Percentiles rank a stretch among this genome's conserved stretches.
phyloP scores from a whole-genome alignment of 208 protist species.

The Leishmania tropica region DNA sequence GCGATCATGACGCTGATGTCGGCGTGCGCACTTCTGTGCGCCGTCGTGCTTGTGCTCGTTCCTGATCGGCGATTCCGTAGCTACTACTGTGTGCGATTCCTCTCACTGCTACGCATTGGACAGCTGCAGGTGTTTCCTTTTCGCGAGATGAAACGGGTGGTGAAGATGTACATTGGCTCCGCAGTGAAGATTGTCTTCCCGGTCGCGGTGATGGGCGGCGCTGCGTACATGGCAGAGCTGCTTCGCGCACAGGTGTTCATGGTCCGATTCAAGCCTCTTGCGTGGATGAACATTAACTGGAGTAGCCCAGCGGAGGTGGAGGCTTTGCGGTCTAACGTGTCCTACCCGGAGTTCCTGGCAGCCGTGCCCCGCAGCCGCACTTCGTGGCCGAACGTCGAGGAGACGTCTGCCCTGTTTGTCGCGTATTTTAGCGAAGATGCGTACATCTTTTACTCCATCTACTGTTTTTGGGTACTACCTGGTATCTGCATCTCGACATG shows the following conservation, averaged over 20 bases:
- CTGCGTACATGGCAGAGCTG: conserved; percentile 59
- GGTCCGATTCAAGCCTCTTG: conserved; percentile 32
- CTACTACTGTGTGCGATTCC: conserved; percentile 57
- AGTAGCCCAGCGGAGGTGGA: conserved; percentile 22
- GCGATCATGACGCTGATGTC: conserved; percentile 51
- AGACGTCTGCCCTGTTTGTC: conserved; percentile 47
- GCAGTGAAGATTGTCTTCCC: conserved; percentile 56
- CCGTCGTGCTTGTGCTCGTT: conserved; percentile 38
- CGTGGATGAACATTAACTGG: conserved; percentile 24
- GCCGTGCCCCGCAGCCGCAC: conserved; percentile 22
- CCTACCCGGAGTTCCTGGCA: conserved; percentile 41
- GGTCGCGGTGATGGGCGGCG: conserved; percentile 42
- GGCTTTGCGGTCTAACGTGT: conserved; percentile 22
- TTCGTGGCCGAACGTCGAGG: conserved; percentile 42
- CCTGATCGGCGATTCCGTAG: conserved; percentile 11
- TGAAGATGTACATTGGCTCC: conserved; percentile 55
- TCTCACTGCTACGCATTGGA: conserved; percentile 65
- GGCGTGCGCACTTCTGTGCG: conserved; percentile 29
- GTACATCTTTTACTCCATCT: conserved; percentile 67
- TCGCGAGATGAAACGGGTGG: conserved; percentile 30
- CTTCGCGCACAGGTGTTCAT: conserved; percentile 72
- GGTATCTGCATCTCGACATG: conserved; percentile 54
- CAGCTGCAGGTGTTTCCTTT: conserved; percentile 70
- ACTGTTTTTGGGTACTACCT: conserved; percentile 62
- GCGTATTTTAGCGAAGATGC: conserved; percentile 63